Percentiles rank a stretch among this genome's conserved stretches.
Evolutionary conservation across 352 stramenopile genomes (phyloP).

Genomic region (Plasmopara halstedii): DNA sequence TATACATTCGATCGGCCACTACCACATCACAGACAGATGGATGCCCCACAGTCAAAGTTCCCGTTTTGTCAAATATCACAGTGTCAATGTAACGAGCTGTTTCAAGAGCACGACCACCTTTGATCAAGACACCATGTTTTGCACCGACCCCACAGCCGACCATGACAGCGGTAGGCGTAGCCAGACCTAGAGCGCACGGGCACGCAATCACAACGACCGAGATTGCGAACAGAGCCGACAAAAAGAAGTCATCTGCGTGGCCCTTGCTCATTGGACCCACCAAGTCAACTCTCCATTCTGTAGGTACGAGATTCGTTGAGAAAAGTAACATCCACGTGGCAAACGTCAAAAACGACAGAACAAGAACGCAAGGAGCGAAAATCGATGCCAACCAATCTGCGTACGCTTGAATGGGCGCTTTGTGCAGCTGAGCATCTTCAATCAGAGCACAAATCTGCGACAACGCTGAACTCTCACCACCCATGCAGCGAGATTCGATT

Average conservation of each 20-base stretch:
- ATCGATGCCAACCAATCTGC: constrained; percentile 38
- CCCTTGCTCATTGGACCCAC: constrained; percentile 29
- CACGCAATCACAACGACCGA: constrained; percentile 87
- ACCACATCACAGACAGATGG: constrained; percentile 74
- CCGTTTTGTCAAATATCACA: constrained; percentile 93
- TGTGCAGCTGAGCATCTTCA: constrained; percentile 81
- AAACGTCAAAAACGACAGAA: constrained; percentile 11
- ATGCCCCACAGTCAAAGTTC: constrained; percentile 83
- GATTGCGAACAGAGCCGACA: constrained; percentile 77
- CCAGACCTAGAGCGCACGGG: constrained; percentile 74
- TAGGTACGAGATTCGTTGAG: constrained; percentile 8
- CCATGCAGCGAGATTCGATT: constrained; percentile 76
- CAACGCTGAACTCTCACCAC: constrained; percentile 57
- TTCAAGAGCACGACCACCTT: constrained; percentile 74
- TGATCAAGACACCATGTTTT: constrained; percentile 87
- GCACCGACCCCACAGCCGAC: constrained; percentile 82
- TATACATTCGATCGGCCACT: constrained; percentile 50
- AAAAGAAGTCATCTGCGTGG: constrained; percentile 64
- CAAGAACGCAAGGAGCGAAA: constrained; percentile 21
- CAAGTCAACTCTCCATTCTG: constrained; percentile 12
- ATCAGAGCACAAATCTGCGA: constrained; percentile 81
- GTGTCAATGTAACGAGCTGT: constrained; percentile 78
- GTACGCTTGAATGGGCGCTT: constrained; percentile 83
- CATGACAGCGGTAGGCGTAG: constrained; percentile 82
- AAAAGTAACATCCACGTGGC: constrained; percentile 8